A percentile compares a stretch with the other conserved stretches of the same genome.
Evolutionary conservation across 192 early-diverging fungal species (phyloP).

Genomic region (Coemansia sp.): DNA sequence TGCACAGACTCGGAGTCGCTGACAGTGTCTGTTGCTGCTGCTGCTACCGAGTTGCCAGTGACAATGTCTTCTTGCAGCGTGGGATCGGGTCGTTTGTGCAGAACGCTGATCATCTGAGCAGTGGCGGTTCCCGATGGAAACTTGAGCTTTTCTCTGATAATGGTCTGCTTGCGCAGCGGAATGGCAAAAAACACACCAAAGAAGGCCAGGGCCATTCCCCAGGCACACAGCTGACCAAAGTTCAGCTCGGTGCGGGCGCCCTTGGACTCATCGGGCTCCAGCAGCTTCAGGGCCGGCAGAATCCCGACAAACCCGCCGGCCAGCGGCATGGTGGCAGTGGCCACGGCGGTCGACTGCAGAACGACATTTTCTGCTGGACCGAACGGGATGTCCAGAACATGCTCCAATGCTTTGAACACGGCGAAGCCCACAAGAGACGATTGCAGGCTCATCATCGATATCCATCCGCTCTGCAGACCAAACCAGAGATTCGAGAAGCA

Average conservation of each 20-base stretch:
- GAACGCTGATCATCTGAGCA: conserved; percentile 78
- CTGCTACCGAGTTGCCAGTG: neutral
- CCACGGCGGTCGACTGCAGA: conserved; percentile 79
- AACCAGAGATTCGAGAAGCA: conserved; percentile 91
- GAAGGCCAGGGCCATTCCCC: conserved; percentile 77
- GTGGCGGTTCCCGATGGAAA: conserved; percentile 89
- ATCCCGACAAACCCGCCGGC: conserved; percentile 80
- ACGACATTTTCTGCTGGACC: conserved; percentile 85
- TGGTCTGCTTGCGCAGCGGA: conserved; percentile 74
- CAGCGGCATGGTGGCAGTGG: conserved; percentile 84
- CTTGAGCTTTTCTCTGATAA: conserved; percentile 77
- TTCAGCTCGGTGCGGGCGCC: conserved; percentile 57
- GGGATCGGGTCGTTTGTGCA: conserved; percentile 65
- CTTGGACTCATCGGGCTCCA: conserved; percentile 61
- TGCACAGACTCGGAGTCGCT: neutral
- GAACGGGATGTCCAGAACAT: conserved; percentile 58
- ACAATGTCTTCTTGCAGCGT: conserved; percentile 27
- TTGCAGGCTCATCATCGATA: conserved; percentile 78
- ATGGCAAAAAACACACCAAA: conserved; percentile 93
- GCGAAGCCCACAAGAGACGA: conserved; percentile 76
- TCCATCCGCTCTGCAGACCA: conserved; percentile 82
- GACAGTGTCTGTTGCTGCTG: neutral
- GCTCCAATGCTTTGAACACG: conserved; percentile 67
- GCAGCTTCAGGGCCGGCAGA: conserved; percentile 75
- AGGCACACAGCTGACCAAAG: conserved; percentile 64